Conservation (phyloP, 2,329 filamentous ascomycete genomes). For the Talaromyces islandicus region DNA sequence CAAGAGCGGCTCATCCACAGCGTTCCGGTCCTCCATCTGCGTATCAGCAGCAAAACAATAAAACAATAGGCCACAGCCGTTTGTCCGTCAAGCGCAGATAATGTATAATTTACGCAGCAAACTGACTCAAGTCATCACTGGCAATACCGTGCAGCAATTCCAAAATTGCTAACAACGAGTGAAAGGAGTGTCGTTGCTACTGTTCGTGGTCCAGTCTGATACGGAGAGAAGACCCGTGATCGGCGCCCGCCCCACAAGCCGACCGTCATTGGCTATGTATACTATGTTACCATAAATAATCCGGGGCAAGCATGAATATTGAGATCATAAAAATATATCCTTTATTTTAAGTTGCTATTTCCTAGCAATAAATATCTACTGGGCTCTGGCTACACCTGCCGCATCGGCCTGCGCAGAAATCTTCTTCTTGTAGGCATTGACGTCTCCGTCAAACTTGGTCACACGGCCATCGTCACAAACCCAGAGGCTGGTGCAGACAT, state of each 20-base stretch:
- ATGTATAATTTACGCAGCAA: neutral
- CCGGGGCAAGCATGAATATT: neutral
- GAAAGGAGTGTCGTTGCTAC: neutral
- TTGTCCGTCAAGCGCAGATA: neutral
- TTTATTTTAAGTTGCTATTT: neutral
- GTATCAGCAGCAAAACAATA: neutral
- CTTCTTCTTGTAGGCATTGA: conserved; percentile 96
- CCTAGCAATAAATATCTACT: conserved; percentile 18
- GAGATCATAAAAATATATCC: neutral
- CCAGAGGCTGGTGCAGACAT: conserved; percentile 90
- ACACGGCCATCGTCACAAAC: conserved; percentile 92
- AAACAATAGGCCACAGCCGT: neutral
- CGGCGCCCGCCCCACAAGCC: neutral
- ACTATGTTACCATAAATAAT: neutral
- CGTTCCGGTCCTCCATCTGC: conserved; percentile 1
- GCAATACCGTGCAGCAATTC: neutral
- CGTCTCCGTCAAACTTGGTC: conserved; percentile 91
- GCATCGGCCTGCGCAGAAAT: conserved; percentile 85
- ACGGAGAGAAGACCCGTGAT: neutral
- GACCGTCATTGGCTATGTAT: neutral
- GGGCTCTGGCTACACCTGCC: conserved; percentile 62
- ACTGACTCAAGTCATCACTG: neutral
- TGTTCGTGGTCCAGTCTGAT: neutral
- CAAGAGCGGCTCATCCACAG: conserved; percentile 9
- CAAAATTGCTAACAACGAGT: neutral